A percentile compares a stretch with the other conserved stretches of the same genome.
phyloP scores from a whole-genome alignment of 495 filamentous ascomycete species.

The Aspergillus conjunctus region DNA sequence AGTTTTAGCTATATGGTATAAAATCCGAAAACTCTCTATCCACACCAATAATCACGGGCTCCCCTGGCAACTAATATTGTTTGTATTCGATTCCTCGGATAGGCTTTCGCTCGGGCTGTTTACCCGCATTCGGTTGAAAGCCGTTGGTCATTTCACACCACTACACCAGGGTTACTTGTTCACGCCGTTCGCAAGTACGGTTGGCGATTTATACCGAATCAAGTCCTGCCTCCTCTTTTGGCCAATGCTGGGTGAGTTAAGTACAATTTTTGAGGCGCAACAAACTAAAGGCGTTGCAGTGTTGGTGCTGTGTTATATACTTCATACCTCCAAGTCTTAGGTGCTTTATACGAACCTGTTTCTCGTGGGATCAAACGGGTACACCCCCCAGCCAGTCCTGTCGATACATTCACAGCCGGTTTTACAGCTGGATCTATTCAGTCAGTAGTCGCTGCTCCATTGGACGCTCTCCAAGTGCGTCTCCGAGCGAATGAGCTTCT shows the following conservation, averaged over 20 bases:
- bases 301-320: slow-evolving; percentile 88
- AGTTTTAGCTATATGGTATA: slow-evolving; percentile 7
- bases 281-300: slow-evolving; percentile 33
- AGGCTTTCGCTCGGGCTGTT: slow-evolving; percentile 70
- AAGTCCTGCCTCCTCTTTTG: slow-evolving; percentile 81
- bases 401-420: slow-evolving; percentile 72
- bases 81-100: slow-evolving; percentile 11
- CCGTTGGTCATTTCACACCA: slow-evolving; percentile 69
- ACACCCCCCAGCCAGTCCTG: slow-evolving; percentile 70
- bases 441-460: slow-evolving; percentile 77
- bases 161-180: slow-evolving; percentile 74
- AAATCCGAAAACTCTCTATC: not conserved
- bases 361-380: slow-evolving; percentile 66
- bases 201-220: slow-evolving; percentile 85
- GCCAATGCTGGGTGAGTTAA: slow-evolving; percentile 69
- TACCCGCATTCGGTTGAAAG: slow-evolving; percentile 60
- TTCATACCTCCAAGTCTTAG: slow-evolving; percentile 79
- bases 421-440: slow-evolving; percentile 77
- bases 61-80: slow-evolving; percentile 30
- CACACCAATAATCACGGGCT: not conserved
- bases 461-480: slow-evolving; percentile 85
- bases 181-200: slow-evolving; percentile 79
- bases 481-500: slow-evolving; percentile 72
- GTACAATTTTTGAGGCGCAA: not conserved
- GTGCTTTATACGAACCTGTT: slow-evolving; percentile 69